Evolutionary conservation across 1,284 basidiomycete genomes (phyloP).

Genomic region (Irpex lacteus): DNA sequence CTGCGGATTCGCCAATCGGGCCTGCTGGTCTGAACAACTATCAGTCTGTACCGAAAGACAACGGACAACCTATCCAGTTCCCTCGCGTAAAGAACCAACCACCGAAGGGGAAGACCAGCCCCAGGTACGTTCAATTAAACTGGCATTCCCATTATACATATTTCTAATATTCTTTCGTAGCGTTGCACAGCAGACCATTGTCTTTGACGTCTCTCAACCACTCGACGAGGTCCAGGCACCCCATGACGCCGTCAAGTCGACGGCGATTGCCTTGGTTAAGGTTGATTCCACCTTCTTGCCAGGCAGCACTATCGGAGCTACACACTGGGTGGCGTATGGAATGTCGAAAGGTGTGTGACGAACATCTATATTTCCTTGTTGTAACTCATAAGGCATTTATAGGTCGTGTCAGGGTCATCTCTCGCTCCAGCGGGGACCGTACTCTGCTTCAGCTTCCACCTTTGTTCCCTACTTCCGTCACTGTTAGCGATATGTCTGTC

Average conservation of each 20-base stretch:
- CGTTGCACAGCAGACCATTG: slow-evolving; percentile 48
- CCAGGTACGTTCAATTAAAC: slow-evolving; percentile 40
- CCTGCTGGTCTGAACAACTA: slow-evolving; percentile 38
- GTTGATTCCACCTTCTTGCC: slow-evolving; percentile 78
- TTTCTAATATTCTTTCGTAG: slow-evolving; percentile 14
- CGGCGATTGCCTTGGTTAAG: slow-evolving; percentile 79
- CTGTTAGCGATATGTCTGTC: slow-evolving; percentile 80
- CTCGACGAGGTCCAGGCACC: slow-evolving; percentile 72
- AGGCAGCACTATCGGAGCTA: slow-evolving; percentile 81
- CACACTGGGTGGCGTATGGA: slow-evolving; percentile 85
- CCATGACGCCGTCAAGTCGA: slow-evolving; percentile 71
- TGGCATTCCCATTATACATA: background rate
- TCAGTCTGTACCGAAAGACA: slow-evolving; percentile 47
- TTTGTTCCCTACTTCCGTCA: slow-evolving; percentile 56
- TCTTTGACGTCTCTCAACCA: slow-evolving; percentile 71
- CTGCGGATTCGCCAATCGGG: slow-evolving; percentile 34
- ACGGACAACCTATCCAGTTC: slow-evolving; percentile 59
- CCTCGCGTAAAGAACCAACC: slow-evolving; percentile 21
- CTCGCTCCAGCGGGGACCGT: slow-evolving; percentile 79
- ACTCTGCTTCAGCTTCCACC: slow-evolving; percentile 73
- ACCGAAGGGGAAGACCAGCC: slow-evolving; percentile 49
- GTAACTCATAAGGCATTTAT: background rate
- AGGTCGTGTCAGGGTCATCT: slow-evolving; percentile 83
- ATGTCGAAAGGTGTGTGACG: slow-evolving; percentile 71
- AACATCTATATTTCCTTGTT: background rate